phyloP scores from a whole-genome alignment of 2,329 filamentous ascomycete genomes.

The Colletotrichum phormii region DNA sequence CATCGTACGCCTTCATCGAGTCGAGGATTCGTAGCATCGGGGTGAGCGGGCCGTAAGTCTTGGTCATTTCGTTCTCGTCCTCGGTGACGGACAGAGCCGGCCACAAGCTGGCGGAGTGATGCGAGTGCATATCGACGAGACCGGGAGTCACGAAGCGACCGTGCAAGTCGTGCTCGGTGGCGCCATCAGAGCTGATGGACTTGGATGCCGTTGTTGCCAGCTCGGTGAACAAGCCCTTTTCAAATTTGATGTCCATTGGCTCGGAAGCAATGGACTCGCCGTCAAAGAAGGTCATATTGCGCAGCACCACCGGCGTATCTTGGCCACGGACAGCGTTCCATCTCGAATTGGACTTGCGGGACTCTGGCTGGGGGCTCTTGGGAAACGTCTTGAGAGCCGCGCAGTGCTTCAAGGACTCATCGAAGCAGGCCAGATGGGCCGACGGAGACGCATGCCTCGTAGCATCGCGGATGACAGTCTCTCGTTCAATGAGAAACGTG shows the following conservation, averaged over 20 bases:
- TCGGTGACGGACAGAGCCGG: slow-evolving; percentile 45
- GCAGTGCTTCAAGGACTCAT: slow-evolving; percentile 32
- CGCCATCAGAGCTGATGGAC: slow-evolving; percentile 19
- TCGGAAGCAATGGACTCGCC: slow-evolving; percentile 48
- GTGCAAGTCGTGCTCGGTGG: slow-evolving; percentile 44
- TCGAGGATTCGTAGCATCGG: slow-evolving; percentile 52
- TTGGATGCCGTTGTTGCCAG: slow-evolving; percentile 42
- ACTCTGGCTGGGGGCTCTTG: slow-evolving; percentile 19
- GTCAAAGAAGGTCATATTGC: slow-evolving; percentile 57
- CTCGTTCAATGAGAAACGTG: slow-evolving; percentile 27
- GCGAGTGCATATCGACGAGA: slow-evolving; percentile 59
- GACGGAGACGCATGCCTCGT: slow-evolving; percentile 26
- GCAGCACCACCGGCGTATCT: slow-evolving; percentile 48
- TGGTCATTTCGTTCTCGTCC: slow-evolving; percentile 52
- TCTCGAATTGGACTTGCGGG: slow-evolving; percentile 47
- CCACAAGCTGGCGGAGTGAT: slow-evolving; percentile 50
- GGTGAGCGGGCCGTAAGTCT: slow-evolving; percentile 48
- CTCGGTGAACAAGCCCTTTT: slow-evolving; percentile 49
- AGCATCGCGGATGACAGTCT: slow-evolving; percentile 15
- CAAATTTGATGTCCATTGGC: slow-evolving; percentile 51
- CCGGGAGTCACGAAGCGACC: slow-evolving; percentile 57
- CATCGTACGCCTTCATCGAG: slow-evolving; percentile 55
- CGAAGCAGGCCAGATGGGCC: slow-evolving; percentile 20
- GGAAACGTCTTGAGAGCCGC: slow-evolving; percentile 29
- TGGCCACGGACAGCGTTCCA: slow-evolving; percentile 54